A percentile compares a stretch with the other conserved stretches of the same genome.
Evolutionary conservation across 225 moss, liverwort and hornwort species (phyloP).

Genomic region (Physcomitrium patens): DNA sequence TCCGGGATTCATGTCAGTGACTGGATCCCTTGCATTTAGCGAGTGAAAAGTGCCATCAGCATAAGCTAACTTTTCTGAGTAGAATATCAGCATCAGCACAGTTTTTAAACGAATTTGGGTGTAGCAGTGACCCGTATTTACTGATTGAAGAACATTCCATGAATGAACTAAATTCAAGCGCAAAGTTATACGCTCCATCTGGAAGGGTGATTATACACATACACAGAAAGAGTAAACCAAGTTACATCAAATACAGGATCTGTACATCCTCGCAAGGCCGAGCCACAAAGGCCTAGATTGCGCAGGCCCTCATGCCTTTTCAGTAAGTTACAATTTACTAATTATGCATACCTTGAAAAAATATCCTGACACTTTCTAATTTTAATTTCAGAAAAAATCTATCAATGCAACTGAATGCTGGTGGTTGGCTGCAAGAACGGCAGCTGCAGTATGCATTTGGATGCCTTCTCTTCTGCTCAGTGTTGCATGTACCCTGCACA

Average conservation of each 20-base stretch:
- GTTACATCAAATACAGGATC: not conserved
- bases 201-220: too few relatives aligned
- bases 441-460: constrained; percentile 5
- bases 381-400: not conserved
- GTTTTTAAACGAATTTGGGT: too few relatives aligned
- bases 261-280: not conserved
- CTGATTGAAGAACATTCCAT: too few relatives aligned
- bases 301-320: not conserved
- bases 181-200: too few relatives aligned
- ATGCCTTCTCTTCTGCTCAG: not conserved
- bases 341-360: not conserved
- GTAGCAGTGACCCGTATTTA: too few relatives aligned
- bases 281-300: not conserved
- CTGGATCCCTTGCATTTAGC: too few relatives aligned
- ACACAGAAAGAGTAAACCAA: not conserved
- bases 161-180: too few relatives aligned
- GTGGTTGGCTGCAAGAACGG: not conserved
- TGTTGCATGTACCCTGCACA: constrained; percentile 32
- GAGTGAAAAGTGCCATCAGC: too few relatives aligned
- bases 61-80: too few relatives aligned
- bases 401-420: not conserved
- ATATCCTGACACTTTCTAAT: not conserved
- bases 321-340: constrained; percentile 4
- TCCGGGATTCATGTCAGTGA: too few relatives aligned
- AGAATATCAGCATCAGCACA: too few relatives aligned